Evolutionary conservation across 2,329 filamentous ascomycete species (phyloP).

Genomic region (Hypoxylon sp.): DNA sequence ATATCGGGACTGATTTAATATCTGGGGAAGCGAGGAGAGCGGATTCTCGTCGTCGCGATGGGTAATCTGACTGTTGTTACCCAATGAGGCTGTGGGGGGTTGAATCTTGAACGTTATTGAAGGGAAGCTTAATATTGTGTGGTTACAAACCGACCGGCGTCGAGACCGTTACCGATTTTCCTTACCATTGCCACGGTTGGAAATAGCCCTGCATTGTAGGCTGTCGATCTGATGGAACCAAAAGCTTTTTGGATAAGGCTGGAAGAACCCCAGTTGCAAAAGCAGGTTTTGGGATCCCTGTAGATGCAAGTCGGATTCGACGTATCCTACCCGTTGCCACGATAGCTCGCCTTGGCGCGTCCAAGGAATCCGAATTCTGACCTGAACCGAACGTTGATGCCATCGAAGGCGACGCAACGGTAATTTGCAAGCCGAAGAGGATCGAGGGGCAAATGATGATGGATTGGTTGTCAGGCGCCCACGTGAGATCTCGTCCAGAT

Average conservation of each 20-base stretch:
- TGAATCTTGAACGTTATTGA: slow-evolving; percentile 9
- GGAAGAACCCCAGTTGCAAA: slow-evolving; percentile 24
- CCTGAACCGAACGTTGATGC: slow-evolving; percentile 10
- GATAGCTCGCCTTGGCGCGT: slow-evolving; percentile 29
- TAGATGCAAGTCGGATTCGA: slow-evolving; percentile 18
- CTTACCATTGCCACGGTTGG: slow-evolving; percentile 12
- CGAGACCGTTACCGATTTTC: slow-evolving; percentile 14
- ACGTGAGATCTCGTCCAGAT: slow-evolving; percentile 23
- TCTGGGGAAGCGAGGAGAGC: slow-evolving; percentile 1
- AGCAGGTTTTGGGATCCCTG: slow-evolving; percentile 36
- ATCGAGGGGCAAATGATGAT: slow-evolving; percentile 10
- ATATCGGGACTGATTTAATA: slow-evolving; percentile 6
- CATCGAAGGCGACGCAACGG: slow-evolving; percentile 2
- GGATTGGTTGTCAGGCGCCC: slow-evolving; percentile 23
- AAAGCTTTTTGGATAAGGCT: slow-evolving; percentile 27
- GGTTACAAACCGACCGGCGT: slow-evolving; percentile 6
- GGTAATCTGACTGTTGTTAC: slow-evolving; percentile 12
- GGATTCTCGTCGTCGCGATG: slow-evolving; percentile 15
- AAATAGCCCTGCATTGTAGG: slow-evolving; percentile 19
- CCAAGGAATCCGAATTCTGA: slow-evolving; percentile 13
- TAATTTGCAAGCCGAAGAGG: slow-evolving; percentile 16
- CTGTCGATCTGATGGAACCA: slow-evolving; percentile 31
- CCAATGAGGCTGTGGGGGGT: slow-evolving; percentile 14
- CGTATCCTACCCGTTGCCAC: slow-evolving; percentile 26
- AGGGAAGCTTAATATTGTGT: background rate